Percentiles rank a stretch among this genome's conserved stretches.
Evolutionary conservation across 2,329 filamentous ascomycete genomes (phyloP).

Genomic region (Hypoxylon sp.): DNA sequence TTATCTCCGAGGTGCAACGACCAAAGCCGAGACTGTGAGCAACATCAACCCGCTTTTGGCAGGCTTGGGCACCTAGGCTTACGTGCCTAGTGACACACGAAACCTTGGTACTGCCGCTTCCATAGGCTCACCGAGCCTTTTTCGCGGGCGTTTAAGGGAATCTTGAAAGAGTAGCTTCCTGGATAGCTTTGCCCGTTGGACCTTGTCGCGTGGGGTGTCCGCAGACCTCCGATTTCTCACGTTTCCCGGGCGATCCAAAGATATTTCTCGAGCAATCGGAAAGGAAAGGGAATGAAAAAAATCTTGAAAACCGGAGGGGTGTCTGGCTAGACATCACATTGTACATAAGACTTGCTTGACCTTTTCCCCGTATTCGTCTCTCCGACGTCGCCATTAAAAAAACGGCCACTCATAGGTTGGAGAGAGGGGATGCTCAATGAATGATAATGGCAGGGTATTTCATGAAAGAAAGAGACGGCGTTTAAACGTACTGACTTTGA

Average conservation of each 20-base stretch:
- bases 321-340: conserved; percentile 31
- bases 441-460: conserved; percentile 34
- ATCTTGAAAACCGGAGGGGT: background rate
- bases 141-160: conserved; percentile 24
- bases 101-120: conserved; percentile 6
- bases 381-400: conserved; percentile 4
- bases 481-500: conserved; percentile 19
- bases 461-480: conserved; percentile 31
- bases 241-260: conserved; percentile 28
- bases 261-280: conserved; percentile 43
- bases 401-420: conserved; percentile 9
- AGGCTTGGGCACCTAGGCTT: conserved; percentile 21
- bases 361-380: conserved; percentile 14
- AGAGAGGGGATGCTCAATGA: conserved; percentile 19
- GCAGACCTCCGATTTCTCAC: conserved; percentile 21
- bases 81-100: conserved; percentile 23
- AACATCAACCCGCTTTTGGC: conserved; percentile 22
- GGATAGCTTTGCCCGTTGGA: conserved; percentile 17
- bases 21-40: conserved; percentile 38
- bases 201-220: conserved; percentile 25
- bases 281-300: conserved; percentile 24
- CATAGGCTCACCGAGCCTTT: conserved; percentile 15
- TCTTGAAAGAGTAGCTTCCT: conserved; percentile 9
- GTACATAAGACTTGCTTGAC: conserved; percentile 38
- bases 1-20: conserved; percentile 44